A percentile compares a stretch with the other conserved stretches of the same genome.
Conservation (phyloP, 495 filamentous ascomycete genomes). For the Neurospora sp. region DNA sequence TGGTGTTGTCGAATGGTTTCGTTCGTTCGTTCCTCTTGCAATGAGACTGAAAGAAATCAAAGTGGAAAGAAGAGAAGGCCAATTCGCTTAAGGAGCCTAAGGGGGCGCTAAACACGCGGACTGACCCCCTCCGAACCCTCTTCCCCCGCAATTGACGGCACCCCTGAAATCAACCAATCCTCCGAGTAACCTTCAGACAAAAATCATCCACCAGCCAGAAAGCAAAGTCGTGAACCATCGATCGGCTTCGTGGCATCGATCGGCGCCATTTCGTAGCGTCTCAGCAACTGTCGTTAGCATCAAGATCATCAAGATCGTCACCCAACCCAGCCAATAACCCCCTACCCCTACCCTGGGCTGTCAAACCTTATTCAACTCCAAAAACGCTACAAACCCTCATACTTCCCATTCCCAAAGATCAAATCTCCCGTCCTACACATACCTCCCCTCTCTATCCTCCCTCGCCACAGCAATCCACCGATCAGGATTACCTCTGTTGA, state of each 20-base stretch:
- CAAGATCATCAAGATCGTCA: not conserved
- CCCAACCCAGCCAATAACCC: not conserved
- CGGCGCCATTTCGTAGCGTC: constrained; percentile 36
- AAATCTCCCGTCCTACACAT: too few species aligned
- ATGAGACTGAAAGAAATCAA: too few species aligned
- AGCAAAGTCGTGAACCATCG: constrained; percentile 1
- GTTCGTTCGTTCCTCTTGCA: too few species aligned
- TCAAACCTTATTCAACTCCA: constrained; percentile 39
- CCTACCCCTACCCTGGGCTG: not conserved
- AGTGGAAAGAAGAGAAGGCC: too few species aligned
- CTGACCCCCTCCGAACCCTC: too few species aligned
- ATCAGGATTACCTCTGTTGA: too few species aligned
- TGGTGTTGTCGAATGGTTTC: too few species aligned
- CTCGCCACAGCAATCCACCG: too few species aligned
- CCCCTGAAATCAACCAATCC: not conserved
- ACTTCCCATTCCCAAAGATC: constrained; percentile 29
- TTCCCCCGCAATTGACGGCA: too few species aligned
- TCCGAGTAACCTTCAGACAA: constrained; percentile 7
- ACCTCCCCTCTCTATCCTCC: too few species aligned
- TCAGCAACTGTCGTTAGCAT: not conserved
- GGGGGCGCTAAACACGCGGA: too few species aligned
- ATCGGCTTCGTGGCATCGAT: constrained; percentile 33
- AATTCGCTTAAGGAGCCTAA: too few species aligned
- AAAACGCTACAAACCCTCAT: constrained; percentile 28
- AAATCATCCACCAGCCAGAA: constrained; percentile 7